phyloP scores from a whole-genome alignment of 129 eudicot genomes.

The Erigeron canadensis region DNA sequence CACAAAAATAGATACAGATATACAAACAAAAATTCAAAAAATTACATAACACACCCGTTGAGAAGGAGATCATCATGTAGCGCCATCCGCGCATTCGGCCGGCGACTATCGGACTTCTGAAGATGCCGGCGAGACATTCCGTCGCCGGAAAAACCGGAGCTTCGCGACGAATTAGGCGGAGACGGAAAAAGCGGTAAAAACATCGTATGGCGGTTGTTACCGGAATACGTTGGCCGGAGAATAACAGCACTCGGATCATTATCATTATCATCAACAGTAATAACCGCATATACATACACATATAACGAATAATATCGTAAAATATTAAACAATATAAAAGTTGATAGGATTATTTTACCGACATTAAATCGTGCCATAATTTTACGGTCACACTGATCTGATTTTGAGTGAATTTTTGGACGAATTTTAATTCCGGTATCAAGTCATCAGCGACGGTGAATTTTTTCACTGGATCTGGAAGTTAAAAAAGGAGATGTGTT shows the following conservation, averaged over 20 bases:
- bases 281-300: not conserved
- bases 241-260: constrained; percentile 30
- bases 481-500: constrained; percentile 6
- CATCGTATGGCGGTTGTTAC: constrained; percentile 47
- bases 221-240: constrained; percentile 30
- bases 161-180: constrained; percentile 36
- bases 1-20: constrained; percentile 4
- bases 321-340: constrained; percentile 1
- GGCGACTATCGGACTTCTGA: constrained; percentile 34
- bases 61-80: constrained; percentile 89
- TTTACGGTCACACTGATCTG: constrained; percentile 21
- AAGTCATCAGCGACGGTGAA: constrained; percentile 18
- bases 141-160: constrained; percentile 24
- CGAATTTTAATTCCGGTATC: not conserved
- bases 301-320: not conserved
- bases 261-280: constrained; percentile 20
- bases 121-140: constrained; percentile 52
- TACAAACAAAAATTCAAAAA: not conserved
- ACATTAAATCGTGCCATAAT: constrained; percentile 32
- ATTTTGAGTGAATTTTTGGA: not conserved
- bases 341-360: constrained; percentile 12
- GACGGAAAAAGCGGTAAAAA: constrained; percentile 52
- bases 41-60: constrained; percentile 49
- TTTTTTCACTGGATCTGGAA: constrained; percentile 32
- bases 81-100: constrained; percentile 74